Evolutionary conservation across 140 eudicot species (phyloP).

Genomic region (Flaveria floridana): DNA sequence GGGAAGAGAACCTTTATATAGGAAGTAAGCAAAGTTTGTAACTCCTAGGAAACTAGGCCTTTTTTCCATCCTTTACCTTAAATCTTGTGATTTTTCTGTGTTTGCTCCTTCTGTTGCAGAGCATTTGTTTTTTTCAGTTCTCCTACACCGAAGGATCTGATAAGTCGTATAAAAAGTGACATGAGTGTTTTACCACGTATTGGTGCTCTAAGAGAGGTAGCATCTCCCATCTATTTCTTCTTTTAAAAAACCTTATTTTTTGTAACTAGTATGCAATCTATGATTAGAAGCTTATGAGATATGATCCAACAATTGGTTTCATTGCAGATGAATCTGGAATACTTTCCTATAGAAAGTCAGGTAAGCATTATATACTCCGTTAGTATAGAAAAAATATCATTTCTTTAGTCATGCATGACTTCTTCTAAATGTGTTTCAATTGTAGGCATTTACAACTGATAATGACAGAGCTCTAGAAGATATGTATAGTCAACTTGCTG

Average conservation of each 20-base stretch:
- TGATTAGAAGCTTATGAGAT: neutral
- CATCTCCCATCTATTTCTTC: conserved; percentile 13
- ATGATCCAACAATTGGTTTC: conserved; percentile 8
- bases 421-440: conserved; percentile 18
- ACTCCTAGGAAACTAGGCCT: conserved; percentile 14
- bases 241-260: conserved; percentile 15
- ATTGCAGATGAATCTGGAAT: conserved; percentile 96
- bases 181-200: conserved; percentile 91
- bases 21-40: conserved; percentile 52
- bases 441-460: conserved; percentile 81
- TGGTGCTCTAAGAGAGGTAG: conserved; percentile 92
- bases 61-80: conserved; percentile 23
- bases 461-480: conserved; percentile 80
- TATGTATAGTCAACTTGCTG: conserved; percentile 59
- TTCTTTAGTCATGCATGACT: conserved; percentile 16
- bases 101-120: conserved; percentile 46
- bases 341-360: conserved; percentile 89
- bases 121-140: conserved; percentile 84
- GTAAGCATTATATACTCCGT: conserved; percentile 34
- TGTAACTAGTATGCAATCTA: neutral
- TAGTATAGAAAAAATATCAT: neutral
- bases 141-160: conserved; percentile 74
- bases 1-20: conserved; percentile 98
- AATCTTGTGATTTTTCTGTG: conserved; percentile 8
- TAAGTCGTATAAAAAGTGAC: conserved; percentile 69